A percentile compares a stretch with the other conserved stretches of the same genome.
These are phyloP conservation scores for Myxozyma vanderwaltii DNA, from an alignment of 805 yeast species.

Conservation along the genomic window DNA sequence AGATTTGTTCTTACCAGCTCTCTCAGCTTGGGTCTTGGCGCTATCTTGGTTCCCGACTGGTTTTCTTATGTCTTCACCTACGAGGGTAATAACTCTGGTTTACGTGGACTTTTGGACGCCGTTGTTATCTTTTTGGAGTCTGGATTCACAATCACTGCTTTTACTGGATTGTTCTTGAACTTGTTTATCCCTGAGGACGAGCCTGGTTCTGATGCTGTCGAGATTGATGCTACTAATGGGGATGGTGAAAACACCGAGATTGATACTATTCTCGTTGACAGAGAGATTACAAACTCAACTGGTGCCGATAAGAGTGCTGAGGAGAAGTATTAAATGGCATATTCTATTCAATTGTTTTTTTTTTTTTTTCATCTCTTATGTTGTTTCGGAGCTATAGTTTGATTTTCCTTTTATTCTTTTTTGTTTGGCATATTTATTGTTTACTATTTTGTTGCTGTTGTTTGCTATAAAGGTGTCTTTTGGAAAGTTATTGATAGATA, in stretches of 20 bases:
- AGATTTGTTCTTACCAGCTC: slow-evolving; percentile 70
- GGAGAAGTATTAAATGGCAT: background rate
- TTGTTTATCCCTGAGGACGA: slow-evolving; percentile 61
- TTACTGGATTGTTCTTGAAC: slow-evolving; percentile 63
- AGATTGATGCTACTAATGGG: slow-evolving; percentile 18
- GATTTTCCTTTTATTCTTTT: too few relatives aligned
- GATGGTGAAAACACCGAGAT: background rate
- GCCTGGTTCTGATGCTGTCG: slow-evolving; percentile 20
- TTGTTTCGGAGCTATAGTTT: background rate
- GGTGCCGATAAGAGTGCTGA: background rate
- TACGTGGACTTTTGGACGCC: slow-evolving; percentile 67
- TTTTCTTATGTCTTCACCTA: slow-evolving; percentile 66
- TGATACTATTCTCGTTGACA: background rate
- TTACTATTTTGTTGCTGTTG: too few relatives aligned
- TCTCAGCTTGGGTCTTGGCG: slow-evolving; percentile 66
- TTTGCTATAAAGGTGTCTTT: too few relatives aligned
- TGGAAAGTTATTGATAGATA: too few relatives aligned
- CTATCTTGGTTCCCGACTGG: slow-evolving; percentile 66
- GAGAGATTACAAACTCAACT: background rate
- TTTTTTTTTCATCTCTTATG: background rate
- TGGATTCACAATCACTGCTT: slow-evolving; percentile 70
- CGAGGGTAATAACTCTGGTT: slow-evolving; percentile 57
- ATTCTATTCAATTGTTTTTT: background rate
- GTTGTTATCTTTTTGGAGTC: slow-evolving; percentile 70
- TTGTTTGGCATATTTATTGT: too few relatives aligned